These are phyloP conservation scores for Cyclostephanos tholiformis DNA, from an alignment of 108 stramenopile species.

Conservation along the genomic window DNA sequence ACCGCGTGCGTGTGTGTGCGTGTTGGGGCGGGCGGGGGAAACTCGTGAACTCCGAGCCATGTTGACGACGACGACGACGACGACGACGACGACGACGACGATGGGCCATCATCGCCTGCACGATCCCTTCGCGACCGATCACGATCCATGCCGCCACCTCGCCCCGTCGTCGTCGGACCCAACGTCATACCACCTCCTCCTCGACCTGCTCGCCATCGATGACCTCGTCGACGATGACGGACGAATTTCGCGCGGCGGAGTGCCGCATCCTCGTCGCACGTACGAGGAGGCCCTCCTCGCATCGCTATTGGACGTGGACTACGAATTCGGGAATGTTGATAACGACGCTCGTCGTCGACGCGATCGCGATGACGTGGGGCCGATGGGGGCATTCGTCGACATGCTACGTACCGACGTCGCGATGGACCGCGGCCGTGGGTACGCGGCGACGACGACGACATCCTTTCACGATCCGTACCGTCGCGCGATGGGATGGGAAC, in stretches of 20 bases:
- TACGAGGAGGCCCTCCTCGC: constrained; percentile 26
- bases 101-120: background rate
- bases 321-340: constrained; percentile 20
- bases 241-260: background rate
- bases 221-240: constrained; percentile 26
- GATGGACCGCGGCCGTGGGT: constrained; percentile 18
- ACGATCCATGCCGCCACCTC: background rate
- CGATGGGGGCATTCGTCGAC: constrained; percentile 33
- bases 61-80: background rate
- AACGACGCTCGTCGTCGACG: constrained; percentile 6
- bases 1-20: too few species aligned
- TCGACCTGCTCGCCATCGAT: constrained; percentile 42
- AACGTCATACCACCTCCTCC: background rate
- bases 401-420: constrained; percentile 32
- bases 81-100: too few species aligned
- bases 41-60: too few species aligned
- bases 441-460: background rate
- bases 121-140: constrained; percentile 3
- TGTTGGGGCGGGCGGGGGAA: too few species aligned
- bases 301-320: constrained; percentile 30
- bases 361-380: constrained; percentile 19
- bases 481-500: constrained; percentile 3
- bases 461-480: too few species aligned
- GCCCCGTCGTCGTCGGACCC: background rate
- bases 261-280: background rate